A percentile compares a stretch with the other conserved stretches of the same genome.
Conservation (phyloP, 2,329 filamentous ascomycete genomes). For the Pseudocercospora fijiensis region DNA sequence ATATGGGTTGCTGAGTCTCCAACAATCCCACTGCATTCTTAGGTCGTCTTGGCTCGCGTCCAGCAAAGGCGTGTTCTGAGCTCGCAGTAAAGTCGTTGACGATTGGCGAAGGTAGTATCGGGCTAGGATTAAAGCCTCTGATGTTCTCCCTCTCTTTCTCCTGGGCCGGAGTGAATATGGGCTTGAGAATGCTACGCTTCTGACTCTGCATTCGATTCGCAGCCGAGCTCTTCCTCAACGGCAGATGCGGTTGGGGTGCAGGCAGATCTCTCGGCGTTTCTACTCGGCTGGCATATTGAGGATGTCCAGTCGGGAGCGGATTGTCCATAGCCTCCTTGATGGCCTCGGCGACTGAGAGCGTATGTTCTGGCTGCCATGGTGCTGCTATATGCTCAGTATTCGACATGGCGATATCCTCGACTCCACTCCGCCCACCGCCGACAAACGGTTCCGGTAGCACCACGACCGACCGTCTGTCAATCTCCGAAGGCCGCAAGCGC, state of each 20-base stretch:
- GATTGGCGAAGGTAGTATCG: conserved; percentile 32
- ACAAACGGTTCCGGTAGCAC: background rate
- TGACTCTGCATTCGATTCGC: conserved; percentile 36
- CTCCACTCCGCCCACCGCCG: background rate
- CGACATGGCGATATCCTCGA: background rate
- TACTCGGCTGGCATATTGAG: conserved; percentile 13
- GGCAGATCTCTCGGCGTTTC: conserved; percentile 73
- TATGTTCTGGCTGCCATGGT: conserved; percentile 25
- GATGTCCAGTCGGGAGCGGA: background rate
- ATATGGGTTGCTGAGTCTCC: conserved; percentile 22
- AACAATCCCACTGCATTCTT: conserved; percentile 34
- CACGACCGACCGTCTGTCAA: background rate
- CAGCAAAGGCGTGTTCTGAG: conserved; percentile 39
- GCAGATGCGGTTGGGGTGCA: conserved; percentile 44
- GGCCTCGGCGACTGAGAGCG: conserved; percentile 29
- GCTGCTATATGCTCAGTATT: conserved; percentile 17
- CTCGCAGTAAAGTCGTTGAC: conserved; percentile 36
- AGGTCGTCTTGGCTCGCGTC: conserved; percentile 29
- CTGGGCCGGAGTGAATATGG: conserved; percentile 32
- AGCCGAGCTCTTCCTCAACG: conserved; percentile 44
- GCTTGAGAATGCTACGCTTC: conserved; percentile 32
- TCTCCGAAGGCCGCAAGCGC: background rate
- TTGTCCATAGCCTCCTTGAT: conserved; percentile 33
- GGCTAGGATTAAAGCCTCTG: conserved; percentile 35
- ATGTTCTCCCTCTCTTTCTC: conserved; percentile 23